Percentiles rank a stretch among this genome's conserved stretches.
Evolutionary conservation across 176 grass and related monocot species (phyloP).

Genomic region (Coix lacrymajobi): DNA sequence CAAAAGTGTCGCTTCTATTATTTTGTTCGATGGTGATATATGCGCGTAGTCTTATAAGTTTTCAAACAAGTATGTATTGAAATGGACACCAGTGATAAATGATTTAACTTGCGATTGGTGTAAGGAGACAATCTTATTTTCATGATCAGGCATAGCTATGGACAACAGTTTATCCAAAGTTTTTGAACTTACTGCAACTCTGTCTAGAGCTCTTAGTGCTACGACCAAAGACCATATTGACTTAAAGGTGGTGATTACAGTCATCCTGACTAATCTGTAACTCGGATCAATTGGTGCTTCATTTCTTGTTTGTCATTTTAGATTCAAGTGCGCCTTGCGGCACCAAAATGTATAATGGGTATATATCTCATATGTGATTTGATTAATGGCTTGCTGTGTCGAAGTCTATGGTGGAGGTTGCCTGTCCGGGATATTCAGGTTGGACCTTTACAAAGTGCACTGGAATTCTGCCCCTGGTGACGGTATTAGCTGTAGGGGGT

Average conservation of each 20-base stretch:
- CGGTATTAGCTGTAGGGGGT: slow-evolving; percentile 3
- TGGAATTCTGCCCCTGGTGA: neutral
- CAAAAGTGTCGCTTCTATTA: no score
- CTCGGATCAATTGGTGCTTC: neutral
- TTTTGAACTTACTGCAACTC: neutral
- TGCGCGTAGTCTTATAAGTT: no score
- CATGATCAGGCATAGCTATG: neutral
- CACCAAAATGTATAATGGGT: neutral
- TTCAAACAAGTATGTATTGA: no score
- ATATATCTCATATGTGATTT: neutral
- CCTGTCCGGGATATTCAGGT: neutral
- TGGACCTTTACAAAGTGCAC: neutral
- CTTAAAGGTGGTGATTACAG: neutral
- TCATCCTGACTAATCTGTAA: neutral
- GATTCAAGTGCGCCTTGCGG: neutral
- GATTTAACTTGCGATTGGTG: neutral
- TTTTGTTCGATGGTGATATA: no score
- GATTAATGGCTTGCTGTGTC: neutral
- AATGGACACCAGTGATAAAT: neutral
- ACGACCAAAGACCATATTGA: neutral
- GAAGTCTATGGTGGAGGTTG: neutral
- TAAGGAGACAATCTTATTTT: neutral
- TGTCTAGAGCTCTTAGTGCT: neutral
- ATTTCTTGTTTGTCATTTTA: neutral
- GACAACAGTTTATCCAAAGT: neutral